A percentile compares a stretch with the other conserved stretches of the same genome.
These are phyloP conservation scores for Alternaria solani DNA, from an alignment of 2,329 filamentous ascomycete genomes.

Conservation along the genomic window DNA sequence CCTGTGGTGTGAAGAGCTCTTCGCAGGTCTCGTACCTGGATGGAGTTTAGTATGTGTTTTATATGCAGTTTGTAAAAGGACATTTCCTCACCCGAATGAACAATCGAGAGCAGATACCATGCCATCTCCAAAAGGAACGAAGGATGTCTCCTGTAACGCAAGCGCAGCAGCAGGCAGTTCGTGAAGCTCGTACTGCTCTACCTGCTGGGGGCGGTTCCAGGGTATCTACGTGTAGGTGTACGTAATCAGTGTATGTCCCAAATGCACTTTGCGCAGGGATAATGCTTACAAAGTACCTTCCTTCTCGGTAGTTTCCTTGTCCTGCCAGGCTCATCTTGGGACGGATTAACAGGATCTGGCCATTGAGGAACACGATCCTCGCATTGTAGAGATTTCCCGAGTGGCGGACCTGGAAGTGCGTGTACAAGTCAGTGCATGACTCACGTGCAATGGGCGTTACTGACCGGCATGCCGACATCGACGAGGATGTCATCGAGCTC, in stretches of 20 bases:
- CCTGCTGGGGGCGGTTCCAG: constrained; percentile 52
- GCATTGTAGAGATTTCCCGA: constrained; percentile 67
- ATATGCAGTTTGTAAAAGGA: too few species aligned
- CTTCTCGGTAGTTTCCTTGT: constrained; percentile 66
- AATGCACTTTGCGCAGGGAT: too few species aligned
- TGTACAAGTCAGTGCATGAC: too few species aligned
- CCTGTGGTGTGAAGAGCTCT: constrained; percentile 13
- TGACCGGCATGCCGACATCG: constrained; percentile 43
- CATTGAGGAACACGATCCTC: constrained; percentile 69
- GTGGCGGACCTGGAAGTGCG: constrained; percentile 57
- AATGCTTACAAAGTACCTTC: constrained; percentile 36
- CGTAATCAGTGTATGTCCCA: too few species aligned
- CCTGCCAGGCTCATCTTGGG: constrained; percentile 77
- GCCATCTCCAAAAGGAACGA: constrained; percentile 73
- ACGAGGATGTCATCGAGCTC: constrained; percentile 67
- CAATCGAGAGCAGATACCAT: constrained; percentile 68
- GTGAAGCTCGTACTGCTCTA: constrained; percentile 69
- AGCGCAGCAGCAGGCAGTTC: constrained; percentile 57
- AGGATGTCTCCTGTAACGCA: constrained; percentile 62
- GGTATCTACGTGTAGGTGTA: constrained; percentile 24
- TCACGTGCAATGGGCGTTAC: too few species aligned
- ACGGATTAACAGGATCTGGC: constrained; percentile 74
- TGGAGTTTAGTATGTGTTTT: too few species aligned
- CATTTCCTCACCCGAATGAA: neutral
- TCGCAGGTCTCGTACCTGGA: constrained; percentile 11